Conservation (phyloP, 768 basidiomycete species). For the Hygrocybe coccinea region DNA sequence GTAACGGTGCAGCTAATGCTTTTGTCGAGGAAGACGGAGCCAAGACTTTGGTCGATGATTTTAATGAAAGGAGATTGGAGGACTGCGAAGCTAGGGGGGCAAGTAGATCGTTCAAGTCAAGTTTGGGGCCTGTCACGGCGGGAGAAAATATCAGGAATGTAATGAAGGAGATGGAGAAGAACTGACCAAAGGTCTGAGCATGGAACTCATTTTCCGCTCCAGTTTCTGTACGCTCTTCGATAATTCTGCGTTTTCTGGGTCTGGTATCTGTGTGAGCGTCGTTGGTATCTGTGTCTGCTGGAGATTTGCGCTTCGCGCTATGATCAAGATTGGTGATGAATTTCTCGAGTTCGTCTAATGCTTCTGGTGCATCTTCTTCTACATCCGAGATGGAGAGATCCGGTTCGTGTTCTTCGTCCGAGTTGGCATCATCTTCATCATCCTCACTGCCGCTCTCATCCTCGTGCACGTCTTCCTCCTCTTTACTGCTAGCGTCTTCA, state of each 20-base stretch:
- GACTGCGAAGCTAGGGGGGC: slow-evolving; percentile 63
- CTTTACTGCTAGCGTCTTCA: slow-evolving; percentile 31
- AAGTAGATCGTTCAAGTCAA: slow-evolving; percentile 71
- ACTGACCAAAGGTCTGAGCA: slow-evolving; percentile 45
- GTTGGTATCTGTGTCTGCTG: slow-evolving; percentile 4
- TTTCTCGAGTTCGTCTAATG: slow-evolving; percentile 62
- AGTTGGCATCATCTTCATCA: slow-evolving; percentile 30
- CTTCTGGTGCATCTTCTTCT: slow-evolving; percentile 53
- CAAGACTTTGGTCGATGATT: slow-evolving; percentile 65
- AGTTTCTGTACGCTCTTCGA: slow-evolving; percentile 71
- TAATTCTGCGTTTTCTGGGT: slow-evolving; percentile 36
- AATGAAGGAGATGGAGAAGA: not conserved
- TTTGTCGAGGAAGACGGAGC: slow-evolving; percentile 46
- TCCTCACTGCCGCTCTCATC: slow-evolving; percentile 38
- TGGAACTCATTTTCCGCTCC: slow-evolving; percentile 82
- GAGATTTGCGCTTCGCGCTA: slow-evolving; percentile 66
- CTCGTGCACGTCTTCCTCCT: slow-evolving; percentile 32
- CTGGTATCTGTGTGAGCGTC: not conserved
- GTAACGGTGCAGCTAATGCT: slow-evolving; percentile 73
- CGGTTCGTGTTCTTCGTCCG: slow-evolving; percentile 31
- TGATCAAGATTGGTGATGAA: slow-evolving; percentile 69
- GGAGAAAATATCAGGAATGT: not conserved
- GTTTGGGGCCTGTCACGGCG: slow-evolving; percentile 42
- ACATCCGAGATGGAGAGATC: slow-evolving; percentile 31
- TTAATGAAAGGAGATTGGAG: slow-evolving; percentile 59